Base-by-base conservation (phyloP, 164 flowering plant genomes). In the Piper longum region DNA sequence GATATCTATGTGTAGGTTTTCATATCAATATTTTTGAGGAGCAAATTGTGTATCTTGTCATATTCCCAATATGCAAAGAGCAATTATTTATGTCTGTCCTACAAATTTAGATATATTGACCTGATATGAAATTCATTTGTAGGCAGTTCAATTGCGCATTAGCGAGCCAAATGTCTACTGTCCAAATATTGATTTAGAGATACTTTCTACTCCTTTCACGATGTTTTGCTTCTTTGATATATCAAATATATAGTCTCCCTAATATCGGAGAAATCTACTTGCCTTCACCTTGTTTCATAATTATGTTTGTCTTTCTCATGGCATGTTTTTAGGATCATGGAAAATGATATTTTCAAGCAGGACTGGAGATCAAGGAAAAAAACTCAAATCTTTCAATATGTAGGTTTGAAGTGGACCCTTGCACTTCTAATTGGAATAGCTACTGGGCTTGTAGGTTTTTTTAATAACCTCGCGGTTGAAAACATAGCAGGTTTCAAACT, bases 401-500 rank as follows among this genome's bases (percentile, higher is more conserved):
- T 89, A 54, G 66, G 86, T 65, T 82, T 89, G 36, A 92, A 92
- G 73, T 92, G 98, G 98, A 75, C 93, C 13, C 79, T 88, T 57
- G 93, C 85, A 41, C 85, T 87, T 67, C 85, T 86, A 45, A 82
- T 92, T 44, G 96, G 96, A 54, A 65, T 85, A 52, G 42, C 45
- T 52, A 85, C 91, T 1, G 89, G 91, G 26, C 70, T 92, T 41
- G 82, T 86, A 56, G 98, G 85, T 7, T 80, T 86, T 70, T 83
- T 86, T 64, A 86, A 82, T 62, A 92, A 92, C 72, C 67, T 92
- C 41, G 93, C 84, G 3, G 96, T 92, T 48, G 98, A 92, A 73
- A 92, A 92, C 54, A 80, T 92, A 39, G 86, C 98, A 26, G 98
- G 98, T 16, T 81, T 83, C 70, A 89, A 92, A 69, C 82, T 89